Evolutionary conservation across 2,329 filamentous ascomycete species (phyloP), one percentile per base, ranked within the genome.

Genomic region (Erysiphe pulchra): DNA sequence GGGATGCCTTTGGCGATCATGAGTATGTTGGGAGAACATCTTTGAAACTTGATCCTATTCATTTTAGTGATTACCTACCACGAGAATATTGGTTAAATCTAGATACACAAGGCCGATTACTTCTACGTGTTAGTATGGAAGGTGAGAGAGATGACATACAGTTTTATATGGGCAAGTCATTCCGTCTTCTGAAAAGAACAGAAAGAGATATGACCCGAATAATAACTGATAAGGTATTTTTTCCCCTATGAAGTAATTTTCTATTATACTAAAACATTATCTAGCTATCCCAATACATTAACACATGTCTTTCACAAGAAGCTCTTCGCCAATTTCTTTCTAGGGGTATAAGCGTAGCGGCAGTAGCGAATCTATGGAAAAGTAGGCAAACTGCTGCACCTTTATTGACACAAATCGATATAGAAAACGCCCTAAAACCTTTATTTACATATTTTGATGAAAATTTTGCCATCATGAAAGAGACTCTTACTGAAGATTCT

Each of bases 391-490:
- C 72, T 0, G 61, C 65, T 7, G 57, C 66, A 40, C 67, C 74
- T 42, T 68, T 69, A 1, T 67, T 79, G 10, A 79, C 82, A 0
- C 71, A 73, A 31, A 69, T 69, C 7, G 84, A 94, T 48, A 70
- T 93, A 17, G 79, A 83, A 52, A 78, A 78, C 53, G 84, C 84
- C 0, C 65, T 98, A 12, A 77, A 80, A 53, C 80, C 85, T 4
- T 69, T 98, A 0, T 90, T 94, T 58, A 73, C 76, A 46, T 98
- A 98, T 60, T 98, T 98, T 58, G 83, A 98, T 59, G 87, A 94
- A 59, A 98, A 98, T 57, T 98, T 98, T 61, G 84, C 85, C 48
- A 93, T 95, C 54, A 93, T 98, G 86, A 94, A 95, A 63, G 77
- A 90, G 61, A 94, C 87, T 0, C 67, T 98, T 47, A 95, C 90